Percentiles rank a stretch among this genome's conserved stretches.
Evolutionary conservation across 345 rosid species (phyloP).

Genomic region (Eucalyptus grandis): DNA sequence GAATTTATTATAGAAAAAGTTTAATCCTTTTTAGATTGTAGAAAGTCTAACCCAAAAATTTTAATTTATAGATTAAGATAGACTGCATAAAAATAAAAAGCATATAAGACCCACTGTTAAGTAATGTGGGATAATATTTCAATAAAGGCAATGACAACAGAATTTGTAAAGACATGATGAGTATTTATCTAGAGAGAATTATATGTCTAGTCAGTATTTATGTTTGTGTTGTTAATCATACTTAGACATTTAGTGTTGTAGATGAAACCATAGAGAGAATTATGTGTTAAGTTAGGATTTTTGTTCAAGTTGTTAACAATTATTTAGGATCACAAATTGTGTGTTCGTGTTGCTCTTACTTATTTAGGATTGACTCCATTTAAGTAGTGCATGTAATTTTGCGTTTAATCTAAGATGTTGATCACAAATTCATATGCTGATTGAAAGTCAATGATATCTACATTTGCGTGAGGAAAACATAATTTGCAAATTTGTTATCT

Average conservation of each 20-base stretch:
- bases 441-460: too few species aligned
- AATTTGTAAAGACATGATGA: not conserved
- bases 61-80: rapidly evolving
- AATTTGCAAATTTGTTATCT: too few species aligned
- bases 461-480: too few species aligned
- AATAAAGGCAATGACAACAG: rapidly evolving
- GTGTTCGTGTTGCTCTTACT: too few species aligned
- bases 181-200: rapidly evolving
- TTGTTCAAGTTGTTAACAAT: not conserved
- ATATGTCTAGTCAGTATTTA: not conserved
- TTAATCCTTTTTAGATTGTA: not conserved
- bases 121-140: rapidly evolving
- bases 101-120: rapidly evolving
- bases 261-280: not conserved
- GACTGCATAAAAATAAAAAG: not conserved
- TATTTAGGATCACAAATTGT: not conserved
- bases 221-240: not conserved
- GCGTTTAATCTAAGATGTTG: not conserved
- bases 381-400: not conserved
- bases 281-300: not conserved
- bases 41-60: rapidly evolving
- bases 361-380: not conserved
- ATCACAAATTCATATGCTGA: too few species aligned
- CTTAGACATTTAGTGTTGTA: not conserved
- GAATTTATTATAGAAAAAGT: not conserved